These are phyloP conservation scores for Wickerhamomyces silvicola DNA, from an alignment of 805 yeast species.

Conservation along the genomic window DNA sequence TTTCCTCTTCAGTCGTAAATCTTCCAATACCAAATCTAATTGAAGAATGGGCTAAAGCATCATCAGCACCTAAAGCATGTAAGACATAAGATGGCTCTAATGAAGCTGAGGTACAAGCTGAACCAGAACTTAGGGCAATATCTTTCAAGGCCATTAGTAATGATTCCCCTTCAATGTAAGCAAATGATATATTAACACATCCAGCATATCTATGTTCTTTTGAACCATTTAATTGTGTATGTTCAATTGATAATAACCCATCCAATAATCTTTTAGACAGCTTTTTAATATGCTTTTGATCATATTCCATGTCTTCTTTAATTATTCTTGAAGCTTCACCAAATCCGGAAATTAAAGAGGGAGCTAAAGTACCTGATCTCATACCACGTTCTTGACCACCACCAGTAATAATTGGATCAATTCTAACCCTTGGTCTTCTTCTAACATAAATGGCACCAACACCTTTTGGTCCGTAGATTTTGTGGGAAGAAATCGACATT, in stretches of 20 bases:
- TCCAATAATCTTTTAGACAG: slow-evolving; percentile 68
- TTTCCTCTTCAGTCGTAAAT: slow-evolving; percentile 93
- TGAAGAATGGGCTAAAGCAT: slow-evolving; percentile 96
- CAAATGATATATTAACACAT: slow-evolving; percentile 94
- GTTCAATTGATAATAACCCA: slow-evolving; percentile 75
- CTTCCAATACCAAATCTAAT: slow-evolving; percentile 96
- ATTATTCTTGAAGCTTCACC: slow-evolving; percentile 95
- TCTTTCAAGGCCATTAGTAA: slow-evolving; percentile 95
- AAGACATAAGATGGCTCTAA: slow-evolving; percentile 95
- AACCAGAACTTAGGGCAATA: slow-evolving; percentile 92
- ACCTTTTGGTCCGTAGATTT: slow-evolving; percentile 97
- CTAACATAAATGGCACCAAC: slow-evolving; percentile 92
- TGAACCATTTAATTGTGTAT: slow-evolving; percentile 88
- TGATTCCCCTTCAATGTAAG: slow-evolving; percentile 97
- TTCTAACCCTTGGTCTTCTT: slow-evolving; percentile 96
- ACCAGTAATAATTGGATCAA: slow-evolving; percentile 91
- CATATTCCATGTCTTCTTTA: slow-evolving; percentile 65
- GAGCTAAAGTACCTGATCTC: slow-evolving; percentile 94
- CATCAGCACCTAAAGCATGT: slow-evolving; percentile 96
- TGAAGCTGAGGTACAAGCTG: slow-evolving; percentile 98
- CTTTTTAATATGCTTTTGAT: slow-evolving; percentile 58
- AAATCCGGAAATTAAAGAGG: slow-evolving; percentile 92
- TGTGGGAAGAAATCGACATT: slow-evolving; percentile 91
- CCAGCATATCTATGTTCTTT: slow-evolving; percentile 72
- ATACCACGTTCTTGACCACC: slow-evolving; percentile 99